Percentiles rank a stretch among this genome's conserved stretches.
phyloP scores from a whole-genome alignment of 139 green algal species.

The Gonium pectorale region DNA sequence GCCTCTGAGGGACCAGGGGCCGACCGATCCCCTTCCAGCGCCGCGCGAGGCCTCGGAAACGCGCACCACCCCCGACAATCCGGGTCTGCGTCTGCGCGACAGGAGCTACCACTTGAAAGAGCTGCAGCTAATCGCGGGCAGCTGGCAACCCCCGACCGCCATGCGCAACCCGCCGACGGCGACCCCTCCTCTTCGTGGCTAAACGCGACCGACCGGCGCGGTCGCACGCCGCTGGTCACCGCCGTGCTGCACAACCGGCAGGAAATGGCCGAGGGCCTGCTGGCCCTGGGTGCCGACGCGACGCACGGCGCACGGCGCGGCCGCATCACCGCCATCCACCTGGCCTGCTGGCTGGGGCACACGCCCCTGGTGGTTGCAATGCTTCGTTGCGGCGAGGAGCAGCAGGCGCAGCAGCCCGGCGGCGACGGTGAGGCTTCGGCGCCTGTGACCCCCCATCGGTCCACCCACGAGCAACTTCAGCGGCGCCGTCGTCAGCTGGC shows the following conservation, averaged over 20 bases:
- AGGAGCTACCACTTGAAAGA: too few species aligned
- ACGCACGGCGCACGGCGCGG: not conserved
- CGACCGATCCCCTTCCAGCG: not conserved
- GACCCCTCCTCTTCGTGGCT: not conserved
- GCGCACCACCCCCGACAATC: too few species aligned
- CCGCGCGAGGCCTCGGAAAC: not conserved
- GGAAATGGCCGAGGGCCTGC: constrained; percentile 24
- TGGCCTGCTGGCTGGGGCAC: constrained; percentile 27
- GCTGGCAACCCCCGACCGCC: not conserved
- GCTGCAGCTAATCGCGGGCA: not conserved
- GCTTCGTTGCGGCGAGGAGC: too few species aligned
- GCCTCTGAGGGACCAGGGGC: not conserved
- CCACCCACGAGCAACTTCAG: not conserved
- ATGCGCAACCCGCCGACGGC: not conserved
- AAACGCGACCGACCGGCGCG: not conserved
- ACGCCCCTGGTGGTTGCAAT: constrained; percentile 1
- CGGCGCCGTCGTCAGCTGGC: not conserved
- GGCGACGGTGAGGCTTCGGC: too few species aligned
- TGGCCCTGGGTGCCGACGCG: constrained; percentile 12
- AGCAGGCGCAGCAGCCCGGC: too few species aligned
- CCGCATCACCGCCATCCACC: constrained; percentile 16
- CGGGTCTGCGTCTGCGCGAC: too few species aligned
- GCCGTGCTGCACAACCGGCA: constrained; percentile 7
- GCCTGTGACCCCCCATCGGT: not conserved
- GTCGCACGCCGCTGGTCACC: constrained; percentile 10